Evolutionary conservation across 2,329 filamentous ascomycete genomes (phyloP).

Genomic region (Lasiodiplodia hormozganensis): DNA sequence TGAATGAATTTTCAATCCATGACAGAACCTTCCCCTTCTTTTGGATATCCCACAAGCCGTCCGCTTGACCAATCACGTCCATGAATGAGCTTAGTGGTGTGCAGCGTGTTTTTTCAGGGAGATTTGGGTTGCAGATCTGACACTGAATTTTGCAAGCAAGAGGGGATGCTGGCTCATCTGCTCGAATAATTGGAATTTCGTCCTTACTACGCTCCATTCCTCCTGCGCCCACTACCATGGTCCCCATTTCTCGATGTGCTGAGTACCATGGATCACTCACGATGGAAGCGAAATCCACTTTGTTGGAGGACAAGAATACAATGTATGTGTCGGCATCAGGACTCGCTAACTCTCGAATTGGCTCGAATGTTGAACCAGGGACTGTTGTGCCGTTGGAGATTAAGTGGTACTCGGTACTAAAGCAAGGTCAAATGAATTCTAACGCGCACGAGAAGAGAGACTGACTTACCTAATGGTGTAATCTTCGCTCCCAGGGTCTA

Average conservation of each 20-base stretch:
- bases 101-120: background rate
- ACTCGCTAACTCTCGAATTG: slow-evolving; percentile 39
- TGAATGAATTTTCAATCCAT: background rate
- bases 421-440: no score
- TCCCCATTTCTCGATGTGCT: slow-evolving; percentile 32
- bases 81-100: background rate
- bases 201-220: no score
- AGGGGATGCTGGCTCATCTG: slow-evolving; percentile 25
- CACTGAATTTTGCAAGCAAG: slow-evolving; percentile 27
- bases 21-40: background rate
- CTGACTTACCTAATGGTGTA: no score
- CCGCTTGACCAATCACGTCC: accelerated
- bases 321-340: slow-evolving; percentile 41
- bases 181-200: no score
- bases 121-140: slow-evolving; percentile 31
- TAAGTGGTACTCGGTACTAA: no score
- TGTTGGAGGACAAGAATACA: slow-evolving; percentile 40
- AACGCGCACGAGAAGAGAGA: no score
- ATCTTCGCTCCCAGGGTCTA: no score
- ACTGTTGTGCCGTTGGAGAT: background rate
- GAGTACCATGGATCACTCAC: slow-evolving; percentile 43
- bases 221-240: no score
- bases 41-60: background rate
- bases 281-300: slow-evolving; percentile 36
- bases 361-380: slow-evolving; percentile 8